Base-by-base conservation (phyloP, 2,329 filamentous ascomycete species). In the Fusarium chlamydosporum region DNA sequence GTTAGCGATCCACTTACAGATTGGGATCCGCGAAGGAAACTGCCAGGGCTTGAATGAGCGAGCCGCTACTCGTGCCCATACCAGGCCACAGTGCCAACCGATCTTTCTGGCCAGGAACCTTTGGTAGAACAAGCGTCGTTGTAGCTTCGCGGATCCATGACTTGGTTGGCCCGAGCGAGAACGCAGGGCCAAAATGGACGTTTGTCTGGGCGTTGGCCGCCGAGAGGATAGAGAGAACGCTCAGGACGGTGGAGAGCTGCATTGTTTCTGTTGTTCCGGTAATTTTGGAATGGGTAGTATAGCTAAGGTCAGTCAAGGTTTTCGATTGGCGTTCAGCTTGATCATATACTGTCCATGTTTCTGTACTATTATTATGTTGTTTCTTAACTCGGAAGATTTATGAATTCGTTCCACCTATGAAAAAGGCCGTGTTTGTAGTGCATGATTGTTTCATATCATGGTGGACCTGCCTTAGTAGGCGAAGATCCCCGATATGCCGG, bases 141-240 rank as follows among this genome's bases (percentile, higher is more conserved):
- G 53, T 68, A 16, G 66, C 55, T 46, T 68, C 66, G 7, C 66
- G 60, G 18, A 69, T 69, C 64, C 64, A 69, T 37, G 66, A 68
- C 1, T 52, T 54, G 2, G 66, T 69, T 10, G 66, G 64, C 2
- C 66, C 66, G 2, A 69, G 64, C 1, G 66, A 69, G 29, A 69
- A 69, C 1, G 56, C 56, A 37, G 66, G 66, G 3, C 66, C 66
- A 7, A 69, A 69, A 5, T 63, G 37, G 0, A 68, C 18, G 11
- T 52, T 42, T 1, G 9, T 41, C 23, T 65, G 60, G n/a, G 55
- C 55, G 2, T 18, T 34, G n/a, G 34, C 34, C 4, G 40, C 20
- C 13, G 45, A 38, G 1, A 57, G 20, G 2, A 69, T 7, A 34
- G 60, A 53, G 8, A 65, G 33, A 8, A 68, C 18, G 11, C 53